Evolutionary conservation across 768 basidiomycete species (phyloP).

Genomic region (Neoboletus brunneissimus): DNA sequence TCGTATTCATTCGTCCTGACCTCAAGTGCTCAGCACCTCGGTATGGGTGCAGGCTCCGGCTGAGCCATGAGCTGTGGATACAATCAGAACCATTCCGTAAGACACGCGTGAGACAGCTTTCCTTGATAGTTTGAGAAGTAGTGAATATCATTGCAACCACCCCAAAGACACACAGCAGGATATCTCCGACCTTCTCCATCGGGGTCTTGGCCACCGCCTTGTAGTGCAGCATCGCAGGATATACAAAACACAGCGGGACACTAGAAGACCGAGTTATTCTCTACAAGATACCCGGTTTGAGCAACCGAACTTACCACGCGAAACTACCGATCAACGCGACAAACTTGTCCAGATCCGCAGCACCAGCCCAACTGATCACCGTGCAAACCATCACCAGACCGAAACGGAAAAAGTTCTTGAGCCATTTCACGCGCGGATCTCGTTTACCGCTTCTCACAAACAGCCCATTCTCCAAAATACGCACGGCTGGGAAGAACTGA

Average conservation of each 20-base stretch:
- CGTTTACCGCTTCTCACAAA: constrained; percentile 87
- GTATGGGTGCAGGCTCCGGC: constrained; percentile 41
- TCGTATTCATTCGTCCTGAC: background rate
- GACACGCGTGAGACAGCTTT: constrained; percentile 21
- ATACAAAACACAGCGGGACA: constrained; percentile 90
- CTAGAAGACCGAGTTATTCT: constrained; percentile 39
- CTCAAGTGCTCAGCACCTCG: constrained; percentile 24
- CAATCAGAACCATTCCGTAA: constrained; percentile 10
- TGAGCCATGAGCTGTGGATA: constrained; percentile 55
- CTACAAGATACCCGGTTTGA: background rate
- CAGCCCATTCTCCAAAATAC: constrained; percentile 95
- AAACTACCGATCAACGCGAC: constrained; percentile 91
- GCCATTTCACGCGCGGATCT: constrained; percentile 85
- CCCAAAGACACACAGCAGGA: constrained; percentile 75
- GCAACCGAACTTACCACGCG: constrained; percentile 65
- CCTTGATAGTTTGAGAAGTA: constrained; percentile 72
- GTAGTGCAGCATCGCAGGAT: constrained; percentile 91
- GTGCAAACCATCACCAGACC: constrained; percentile 75
- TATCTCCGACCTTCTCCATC: constrained; percentile 64
- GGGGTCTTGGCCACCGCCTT: constrained; percentile 76
- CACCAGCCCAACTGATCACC: constrained; percentile 78
- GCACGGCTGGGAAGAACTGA: constrained; percentile 95
- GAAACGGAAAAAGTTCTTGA: constrained; percentile 89
- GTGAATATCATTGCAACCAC: constrained; percentile 71
- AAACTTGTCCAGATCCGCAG: constrained; percentile 91